Evolutionary conservation across 2,329 filamentous ascomycete genomes (phyloP).

Genomic region (Pseudocercospora fijiensis): DNA sequence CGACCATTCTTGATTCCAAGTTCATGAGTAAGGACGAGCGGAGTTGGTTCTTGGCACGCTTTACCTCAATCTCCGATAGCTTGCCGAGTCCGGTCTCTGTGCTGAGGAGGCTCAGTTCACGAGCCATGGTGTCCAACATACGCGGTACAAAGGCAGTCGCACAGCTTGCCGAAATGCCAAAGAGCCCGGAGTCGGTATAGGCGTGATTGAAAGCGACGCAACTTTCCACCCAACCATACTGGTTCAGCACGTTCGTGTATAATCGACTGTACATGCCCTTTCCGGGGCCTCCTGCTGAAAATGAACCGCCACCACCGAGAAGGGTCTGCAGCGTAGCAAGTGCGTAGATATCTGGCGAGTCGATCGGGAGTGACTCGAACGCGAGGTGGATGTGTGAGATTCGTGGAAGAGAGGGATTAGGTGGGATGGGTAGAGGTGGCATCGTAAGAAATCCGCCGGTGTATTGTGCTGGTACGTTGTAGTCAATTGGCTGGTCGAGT

Average conservation of each 20-base stretch:
- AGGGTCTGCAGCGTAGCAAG: conserved; percentile 93
- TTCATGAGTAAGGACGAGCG: conserved; percentile 92
- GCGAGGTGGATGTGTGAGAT: conserved; percentile 93
- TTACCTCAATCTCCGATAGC: conserved; percentile 74
- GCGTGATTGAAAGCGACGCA: conserved; percentile 97
- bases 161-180: conserved; percentile 88
- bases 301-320: conserved; percentile 91
- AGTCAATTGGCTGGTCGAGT: conserved; percentile 53
- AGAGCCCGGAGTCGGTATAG: conserved; percentile 92
- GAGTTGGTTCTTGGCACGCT: conserved; percentile 94
- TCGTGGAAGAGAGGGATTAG: conserved; percentile 72
- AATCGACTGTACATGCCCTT: conserved; percentile 99
- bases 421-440: conserved; percentile 73
- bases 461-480: conserved; percentile 71
- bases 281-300: conserved; percentile 91
- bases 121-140: conserved; percentile 95
- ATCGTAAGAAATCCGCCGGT: conserved; percentile 91
- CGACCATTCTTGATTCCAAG: conserved; percentile 93
- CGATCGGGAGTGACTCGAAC: conserved; percentile 91
- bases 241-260: conserved; percentile 97
- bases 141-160: conserved; percentile 71
- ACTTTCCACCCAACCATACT: conserved; percentile 94
- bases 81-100: conserved; percentile 71
- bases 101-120: conserved; percentile 77
- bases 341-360: conserved; percentile 90